Evolutionary conservation across 441 rosid genomes (phyloP).

Genomic region (Capsella rubella): DNA sequence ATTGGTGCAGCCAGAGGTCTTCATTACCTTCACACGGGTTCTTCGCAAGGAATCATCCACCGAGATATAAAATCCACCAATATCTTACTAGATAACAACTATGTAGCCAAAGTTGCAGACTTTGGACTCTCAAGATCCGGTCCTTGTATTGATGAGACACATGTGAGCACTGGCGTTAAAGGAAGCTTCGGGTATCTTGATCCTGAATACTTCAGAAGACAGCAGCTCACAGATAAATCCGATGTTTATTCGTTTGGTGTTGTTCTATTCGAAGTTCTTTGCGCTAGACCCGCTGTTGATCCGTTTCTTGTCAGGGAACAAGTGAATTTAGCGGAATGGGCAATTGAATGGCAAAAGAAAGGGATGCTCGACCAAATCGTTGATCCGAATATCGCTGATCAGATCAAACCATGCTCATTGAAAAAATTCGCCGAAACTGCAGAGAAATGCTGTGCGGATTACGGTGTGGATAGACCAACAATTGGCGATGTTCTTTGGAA

Average conservation of each 20-base stretch:
- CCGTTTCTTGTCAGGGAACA: conserved; percentile 84
- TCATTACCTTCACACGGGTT: conserved; percentile 94
- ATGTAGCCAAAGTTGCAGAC: conserved; percentile 87
- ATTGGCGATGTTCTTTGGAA: conserved; percentile 97
- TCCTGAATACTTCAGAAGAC: conserved; percentile 90
- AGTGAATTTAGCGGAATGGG: conserved; percentile 94
- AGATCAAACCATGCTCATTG: conserved; percentile 67
- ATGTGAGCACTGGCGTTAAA: conserved; percentile 89
- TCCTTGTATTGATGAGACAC: conserved; percentile 84
- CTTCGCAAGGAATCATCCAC: conserved; percentile 89
- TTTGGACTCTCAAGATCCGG: conserved; percentile 95
- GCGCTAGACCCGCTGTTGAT: conserved; percentile 89
- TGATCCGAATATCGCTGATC: conserved; percentile 64
- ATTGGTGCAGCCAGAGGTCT: conserved; percentile 93
- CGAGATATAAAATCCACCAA: conserved; percentile 94
- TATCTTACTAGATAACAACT: conserved; percentile 73
- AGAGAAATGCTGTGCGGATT: conserved; percentile 92
- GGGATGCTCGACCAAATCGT: conserved; percentile 74
- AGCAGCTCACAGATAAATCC: conserved; percentile 89
- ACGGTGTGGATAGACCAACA: conserved; percentile 87
- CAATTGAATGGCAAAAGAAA: conserved; percentile 87
- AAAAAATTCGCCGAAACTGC: conserved; percentile 90
- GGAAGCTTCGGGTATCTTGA: conserved; percentile 97
- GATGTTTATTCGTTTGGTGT: conserved; percentile 93
- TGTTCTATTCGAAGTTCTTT: conserved; percentile 82